Conservation (phyloP, 2,329 filamentous ascomycete genomes). For the Colletotrichum caudatum region DNA sequence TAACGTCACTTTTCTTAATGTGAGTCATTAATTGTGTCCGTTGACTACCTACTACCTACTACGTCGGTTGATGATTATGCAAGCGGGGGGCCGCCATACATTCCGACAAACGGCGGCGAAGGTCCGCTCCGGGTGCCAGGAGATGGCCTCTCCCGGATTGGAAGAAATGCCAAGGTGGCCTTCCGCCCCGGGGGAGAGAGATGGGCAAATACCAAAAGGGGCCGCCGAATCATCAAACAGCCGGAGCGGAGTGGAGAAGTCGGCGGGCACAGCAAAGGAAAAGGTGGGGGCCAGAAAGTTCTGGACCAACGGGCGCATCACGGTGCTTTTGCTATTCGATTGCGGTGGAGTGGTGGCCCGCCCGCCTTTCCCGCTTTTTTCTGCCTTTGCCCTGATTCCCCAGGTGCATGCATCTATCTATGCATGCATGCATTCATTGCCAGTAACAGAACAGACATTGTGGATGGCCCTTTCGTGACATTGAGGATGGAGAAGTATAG, state of each 20-base stretch:
- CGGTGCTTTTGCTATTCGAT: background rate
- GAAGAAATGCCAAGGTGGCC: background rate
- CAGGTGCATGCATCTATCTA: background rate
- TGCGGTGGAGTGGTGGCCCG: background rate
- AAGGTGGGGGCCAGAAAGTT: constrained; percentile 20
- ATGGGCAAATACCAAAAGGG: background rate
- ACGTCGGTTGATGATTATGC: background rate
- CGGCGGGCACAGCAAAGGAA: background rate
- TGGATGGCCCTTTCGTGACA: constrained; percentile 6
- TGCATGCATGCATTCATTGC: background rate
- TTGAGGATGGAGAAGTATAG: constrained; percentile 21
- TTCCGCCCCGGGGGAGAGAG: background rate
- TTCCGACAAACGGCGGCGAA: background rate
- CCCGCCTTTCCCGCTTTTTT: too few species aligned
- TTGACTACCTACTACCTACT: background rate
- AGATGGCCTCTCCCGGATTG: background rate
- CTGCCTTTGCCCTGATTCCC: background rate
- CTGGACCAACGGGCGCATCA: constrained; percentile 8
- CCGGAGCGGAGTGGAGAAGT: constrained; percentile 1
- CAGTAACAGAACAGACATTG: background rate
- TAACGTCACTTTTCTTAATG: background rate
- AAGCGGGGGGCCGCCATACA: background rate
- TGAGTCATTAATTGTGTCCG: background rate
- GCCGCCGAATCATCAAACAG: background rate
- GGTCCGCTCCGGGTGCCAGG: background rate